Percentiles rank a stretch among this genome's conserved stretches.
Evolutionary conservation across 129 eudicot species (phyloP).

Genomic region (Chrysanthemum lavandulifolium): DNA sequence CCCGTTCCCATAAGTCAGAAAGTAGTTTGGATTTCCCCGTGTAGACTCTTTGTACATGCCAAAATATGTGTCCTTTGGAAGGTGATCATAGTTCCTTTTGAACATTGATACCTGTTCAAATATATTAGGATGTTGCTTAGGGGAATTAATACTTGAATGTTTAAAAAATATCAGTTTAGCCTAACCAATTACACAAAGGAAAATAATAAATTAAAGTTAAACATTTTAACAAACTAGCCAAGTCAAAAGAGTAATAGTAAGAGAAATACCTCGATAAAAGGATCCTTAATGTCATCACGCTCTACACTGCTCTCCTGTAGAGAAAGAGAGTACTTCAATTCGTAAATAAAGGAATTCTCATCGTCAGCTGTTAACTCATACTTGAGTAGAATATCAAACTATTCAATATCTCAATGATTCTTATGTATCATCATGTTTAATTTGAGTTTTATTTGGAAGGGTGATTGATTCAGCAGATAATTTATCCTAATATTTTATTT

Average conservation of each 20-base stretch:
- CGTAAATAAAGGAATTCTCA: neutral
- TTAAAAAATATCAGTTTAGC: neutral
- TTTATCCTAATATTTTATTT: neutral
- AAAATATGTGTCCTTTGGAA: slow-evolving; percentile 84
- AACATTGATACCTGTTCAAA: slow-evolving; percentile 77
- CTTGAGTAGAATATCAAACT: neutral
- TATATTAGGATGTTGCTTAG: neutral
- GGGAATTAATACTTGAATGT: neutral
- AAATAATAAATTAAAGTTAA: neutral
- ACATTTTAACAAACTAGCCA: neutral
- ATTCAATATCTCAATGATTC: neutral
- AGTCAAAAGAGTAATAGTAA: neutral
- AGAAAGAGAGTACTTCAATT: slow-evolving; percentile 13
- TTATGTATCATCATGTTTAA: slow-evolving; percentile 1
- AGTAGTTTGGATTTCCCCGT: slow-evolving; percentile 94
- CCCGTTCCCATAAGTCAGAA: slow-evolving; percentile 92
- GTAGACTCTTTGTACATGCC: slow-evolving; percentile 91
- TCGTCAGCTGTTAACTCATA: slow-evolving; percentile 12
- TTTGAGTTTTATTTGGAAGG: no score
- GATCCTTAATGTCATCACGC: slow-evolving; percentile 81
- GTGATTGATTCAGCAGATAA: no score
- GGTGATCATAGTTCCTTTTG: slow-evolving; percentile 89
- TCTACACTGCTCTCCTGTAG: slow-evolving; percentile 93
- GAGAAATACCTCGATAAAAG: slow-evolving; percentile 73
- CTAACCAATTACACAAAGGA: neutral